These are phyloP conservation scores for Neurospora intermedia DNA, from an alignment of 495 filamentous ascomycete species.

Conservation along the genomic window DNA sequence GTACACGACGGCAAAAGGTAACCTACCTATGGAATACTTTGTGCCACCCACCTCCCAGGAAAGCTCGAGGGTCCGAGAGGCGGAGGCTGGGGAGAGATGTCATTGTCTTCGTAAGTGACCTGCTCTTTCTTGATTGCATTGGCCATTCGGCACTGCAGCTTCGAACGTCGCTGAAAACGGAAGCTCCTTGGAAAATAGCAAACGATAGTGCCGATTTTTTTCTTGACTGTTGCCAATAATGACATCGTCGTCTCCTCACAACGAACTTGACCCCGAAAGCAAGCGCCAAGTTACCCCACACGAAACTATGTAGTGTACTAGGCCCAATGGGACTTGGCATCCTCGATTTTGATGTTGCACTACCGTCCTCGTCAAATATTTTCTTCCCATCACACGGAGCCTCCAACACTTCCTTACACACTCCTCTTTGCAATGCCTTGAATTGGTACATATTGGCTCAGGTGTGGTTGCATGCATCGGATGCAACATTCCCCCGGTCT, in stretches of 20 bases:
- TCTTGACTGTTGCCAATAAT: background rate
- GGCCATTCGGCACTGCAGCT: background rate
- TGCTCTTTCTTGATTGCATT: background rate
- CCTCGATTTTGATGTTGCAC: background rate
- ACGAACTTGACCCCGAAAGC: background rate
- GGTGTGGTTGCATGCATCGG: background rate
- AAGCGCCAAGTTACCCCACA: background rate
- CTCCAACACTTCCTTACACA: background rate
- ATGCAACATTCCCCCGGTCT: background rate
- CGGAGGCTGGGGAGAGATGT: background rate
- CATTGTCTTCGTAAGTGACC: background rate
- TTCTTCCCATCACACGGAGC: background rate
- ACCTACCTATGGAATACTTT: background rate
- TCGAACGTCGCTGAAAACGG: background rate
- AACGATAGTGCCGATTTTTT: background rate
- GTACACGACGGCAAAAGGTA: background rate
- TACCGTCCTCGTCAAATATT: background rate
- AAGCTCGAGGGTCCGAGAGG: background rate
- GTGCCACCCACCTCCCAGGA: background rate
- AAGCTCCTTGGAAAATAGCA: background rate
- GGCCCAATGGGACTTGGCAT: background rate
- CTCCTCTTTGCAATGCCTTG: background rate
- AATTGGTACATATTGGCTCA: background rate
- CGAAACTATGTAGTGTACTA: background rate
- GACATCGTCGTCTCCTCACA: background rate